Evolutionary conservation across 345 rosid genomes (phyloP).

Genomic region (Lenwebbia sp.): DNA sequence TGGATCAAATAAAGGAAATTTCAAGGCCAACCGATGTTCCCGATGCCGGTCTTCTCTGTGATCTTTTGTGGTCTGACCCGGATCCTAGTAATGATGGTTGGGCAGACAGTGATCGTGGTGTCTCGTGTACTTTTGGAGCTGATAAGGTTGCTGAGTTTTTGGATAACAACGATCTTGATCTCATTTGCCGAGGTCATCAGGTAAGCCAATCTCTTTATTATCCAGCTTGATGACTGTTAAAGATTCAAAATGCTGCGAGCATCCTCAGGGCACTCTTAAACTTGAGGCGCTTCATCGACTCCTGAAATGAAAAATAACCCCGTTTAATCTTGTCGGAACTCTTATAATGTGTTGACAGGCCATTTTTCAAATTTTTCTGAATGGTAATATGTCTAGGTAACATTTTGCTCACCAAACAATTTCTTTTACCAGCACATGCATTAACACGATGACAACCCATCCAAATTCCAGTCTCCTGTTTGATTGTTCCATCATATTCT

Average conservation of each 20-base stretch:
- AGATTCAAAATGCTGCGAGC: background rate
- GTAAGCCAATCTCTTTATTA: conserved; percentile 20
- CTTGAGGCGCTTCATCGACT: background rate
- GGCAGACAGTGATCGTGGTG: conserved; percentile 85
- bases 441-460: background rate
- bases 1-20: conserved; percentile 73
- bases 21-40: conserved; percentile 88
- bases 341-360: background rate
- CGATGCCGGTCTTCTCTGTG: conserved; percentile 87
- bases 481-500: background rate
- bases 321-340: background rate
- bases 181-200: conserved; percentile 98
- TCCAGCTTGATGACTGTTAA: background rate
- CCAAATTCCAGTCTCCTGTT: background rate
- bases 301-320: background rate
- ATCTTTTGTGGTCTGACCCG: conserved; percentile 98
- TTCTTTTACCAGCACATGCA: background rate
- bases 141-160: conserved; percentile 73
- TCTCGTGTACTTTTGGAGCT: conserved; percentile 88
- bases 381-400: background rate
- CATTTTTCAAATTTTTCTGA: background rate
- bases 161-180: conserved; percentile 89
- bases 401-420: background rate
- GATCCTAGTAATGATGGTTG: conserved; percentile 62
- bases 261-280: background rate